A percentile compares a stretch with the other conserved stretches of the same genome.
Evolutionary conservation across 257 asterid species (phyloP).

Genomic region (Euphrasia confusa): DNA sequence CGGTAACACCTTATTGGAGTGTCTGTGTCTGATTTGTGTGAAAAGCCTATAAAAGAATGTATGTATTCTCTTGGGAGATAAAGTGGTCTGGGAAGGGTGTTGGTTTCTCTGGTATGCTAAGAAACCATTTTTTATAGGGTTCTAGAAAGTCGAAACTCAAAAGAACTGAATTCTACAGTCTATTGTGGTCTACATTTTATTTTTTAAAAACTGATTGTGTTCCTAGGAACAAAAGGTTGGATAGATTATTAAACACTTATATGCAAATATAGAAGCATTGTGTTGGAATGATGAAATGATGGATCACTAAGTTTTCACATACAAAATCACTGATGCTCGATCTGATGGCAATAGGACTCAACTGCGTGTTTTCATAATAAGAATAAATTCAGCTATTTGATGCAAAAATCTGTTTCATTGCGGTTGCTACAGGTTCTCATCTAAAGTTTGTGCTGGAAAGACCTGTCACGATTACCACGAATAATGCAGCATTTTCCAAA

Average conservation of each 20-base stretch:
- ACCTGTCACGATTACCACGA: constrained; percentile 42
- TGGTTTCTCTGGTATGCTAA: constrained; percentile 6
- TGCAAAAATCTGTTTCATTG: constrained; percentile 26
- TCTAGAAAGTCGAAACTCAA: neutral
- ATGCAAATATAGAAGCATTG: constrained; percentile 14
- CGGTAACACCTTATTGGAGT: neutral
- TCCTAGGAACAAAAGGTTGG: neutral
- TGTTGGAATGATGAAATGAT: constrained; percentile 6
- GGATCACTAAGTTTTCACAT: neutral
- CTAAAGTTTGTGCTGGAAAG: constrained; percentile 40
- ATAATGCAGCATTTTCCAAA: constrained; percentile 33
- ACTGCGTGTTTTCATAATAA: no score
- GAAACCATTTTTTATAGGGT: constrained; percentile 1
- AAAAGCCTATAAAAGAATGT: constrained; percentile 12
- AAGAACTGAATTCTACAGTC: neutral
- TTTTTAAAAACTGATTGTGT: neutral
- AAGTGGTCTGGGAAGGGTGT: constrained; percentile 8
- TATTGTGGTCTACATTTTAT: constrained; percentile 2
- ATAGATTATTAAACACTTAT: constrained; percentile 2
- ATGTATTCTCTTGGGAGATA: constrained; percentile 7
- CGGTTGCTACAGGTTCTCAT: constrained; percentile 41
- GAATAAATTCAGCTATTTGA: constrained; percentile 24
- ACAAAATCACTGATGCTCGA: no score
- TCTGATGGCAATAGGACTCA: no score
- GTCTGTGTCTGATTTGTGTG: constrained; percentile 2